Evolutionary conservation across 768 basidiomycete genomes (phyloP).

Genomic region (Mycena alexandri): DNA sequence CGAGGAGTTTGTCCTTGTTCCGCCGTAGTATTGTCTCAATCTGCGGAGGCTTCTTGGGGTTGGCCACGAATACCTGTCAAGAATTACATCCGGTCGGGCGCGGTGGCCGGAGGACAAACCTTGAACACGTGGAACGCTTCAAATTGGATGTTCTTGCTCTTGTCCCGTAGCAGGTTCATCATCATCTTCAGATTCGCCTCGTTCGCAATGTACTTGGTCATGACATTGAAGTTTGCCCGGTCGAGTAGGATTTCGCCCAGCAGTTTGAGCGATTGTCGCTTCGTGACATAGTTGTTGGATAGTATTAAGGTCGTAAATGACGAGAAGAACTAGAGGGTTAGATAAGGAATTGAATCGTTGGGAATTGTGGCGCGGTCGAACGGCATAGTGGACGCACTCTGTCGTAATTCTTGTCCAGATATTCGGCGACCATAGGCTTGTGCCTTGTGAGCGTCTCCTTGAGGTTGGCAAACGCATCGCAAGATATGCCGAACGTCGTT

Average conservation of each 20-base stretch:
- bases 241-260: constrained; percentile 98
- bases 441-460: constrained; percentile 98
- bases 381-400: constrained; percentile 65
- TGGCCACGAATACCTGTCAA: constrained; percentile 93
- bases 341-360: constrained; percentile 14
- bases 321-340: constrained; percentile 83
- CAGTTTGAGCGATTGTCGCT: constrained; percentile 97
- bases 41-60: constrained; percentile 98
- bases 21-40: constrained; percentile 91
- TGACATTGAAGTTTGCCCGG: constrained; percentile 97
- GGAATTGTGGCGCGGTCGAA: not conserved
- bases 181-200: constrained; percentile 99
- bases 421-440: constrained; percentile 98
- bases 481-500: constrained; percentile 97
- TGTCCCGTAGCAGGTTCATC: constrained; percentile 98
- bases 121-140: constrained; percentile 99
- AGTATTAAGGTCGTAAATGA: constrained; percentile 94
- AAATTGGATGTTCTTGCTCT: constrained; percentile 99
- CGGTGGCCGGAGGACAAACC: constrained; percentile 59
- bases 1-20: constrained; percentile 94
- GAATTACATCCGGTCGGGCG: not conserved
- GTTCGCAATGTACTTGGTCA: constrained; percentile 96
- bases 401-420: constrained; percentile 97
- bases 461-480: constrained; percentile 96
- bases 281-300: constrained; percentile 98